Base-by-base conservation (phyloP, 2,329 filamentous ascomycete species). In the Clonostachys byssicola region DNA sequence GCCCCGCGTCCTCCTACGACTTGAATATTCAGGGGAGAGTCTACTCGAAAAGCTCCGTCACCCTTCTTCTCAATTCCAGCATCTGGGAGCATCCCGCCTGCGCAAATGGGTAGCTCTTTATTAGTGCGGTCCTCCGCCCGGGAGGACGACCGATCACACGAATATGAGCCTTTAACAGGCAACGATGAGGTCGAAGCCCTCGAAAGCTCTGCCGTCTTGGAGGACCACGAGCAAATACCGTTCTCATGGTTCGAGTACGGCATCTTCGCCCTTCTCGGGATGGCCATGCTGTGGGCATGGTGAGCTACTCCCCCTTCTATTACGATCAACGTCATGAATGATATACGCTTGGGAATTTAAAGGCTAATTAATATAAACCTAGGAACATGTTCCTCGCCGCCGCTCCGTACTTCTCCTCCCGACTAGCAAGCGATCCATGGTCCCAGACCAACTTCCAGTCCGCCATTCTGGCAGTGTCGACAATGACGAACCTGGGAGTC, bases 311-410 rank as follows among this genome's bases (percentile, higher is more conserved):
- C 39, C 33, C 18, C 30, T 18, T 17, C 20, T 30, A 30, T 30
- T 9, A 2, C 42, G 33, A 43, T 35, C 42, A 47, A 44, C 45
- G 17, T 9, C 6, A 14, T 43, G 9, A 10, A 18, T 34, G 6
- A 9, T 23, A 10, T 12, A 30, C 13, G 14, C 34, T 47, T 14
- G 30, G 23, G 33, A 23, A 45, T 45, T 44, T 33, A 35, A 13
- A 20, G 16, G 42, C 46, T 44, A 43, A 47, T 53, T 41, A 53
- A 30, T 17, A 41, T 39, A 43, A 47, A 40, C 47, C 14, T 55
- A 92, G 90, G 90, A 97, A 97, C 73, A 96, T 96, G 92, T 96
- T 97, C 66, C 81, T 97, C 56, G 92, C 94, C 42, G 91, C 92
- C 9, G 89, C 90, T 2, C 90, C 92, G 5, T 97, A 97, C 73